phyloP scores from a whole-genome alignment of 2,329 filamentous ascomycete species.

The Diplodia mutila region DNA sequence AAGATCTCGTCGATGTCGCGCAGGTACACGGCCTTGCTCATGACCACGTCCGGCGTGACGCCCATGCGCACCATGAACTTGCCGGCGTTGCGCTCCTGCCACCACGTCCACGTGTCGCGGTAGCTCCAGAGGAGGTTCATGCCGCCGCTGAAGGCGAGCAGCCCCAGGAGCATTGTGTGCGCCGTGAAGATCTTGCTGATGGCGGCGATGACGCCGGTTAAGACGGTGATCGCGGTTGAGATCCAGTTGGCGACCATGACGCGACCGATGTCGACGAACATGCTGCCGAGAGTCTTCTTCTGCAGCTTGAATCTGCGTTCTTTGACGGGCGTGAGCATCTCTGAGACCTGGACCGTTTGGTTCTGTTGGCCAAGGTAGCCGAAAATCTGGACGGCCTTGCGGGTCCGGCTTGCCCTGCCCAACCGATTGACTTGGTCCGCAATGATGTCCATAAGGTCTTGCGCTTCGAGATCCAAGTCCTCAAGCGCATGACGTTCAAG shows the following conservation, averaged over 20 bases:
- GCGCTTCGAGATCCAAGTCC: conserved; percentile 72
- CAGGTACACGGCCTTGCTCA: conserved; percentile 86
- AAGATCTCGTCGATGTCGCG: conserved; percentile 74
- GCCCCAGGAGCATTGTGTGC: conserved; percentile 71
- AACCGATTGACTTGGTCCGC: conserved; percentile 77
- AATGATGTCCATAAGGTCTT: conserved; percentile 74
- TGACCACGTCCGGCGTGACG: conserved; percentile 74
- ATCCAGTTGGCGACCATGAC: conserved; percentile 50
- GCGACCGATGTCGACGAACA: conserved; percentile 17
- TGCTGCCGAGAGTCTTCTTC: conserved; percentile 58
- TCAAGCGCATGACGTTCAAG: conserved; percentile 70
- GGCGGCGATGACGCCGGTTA: conserved; percentile 67
- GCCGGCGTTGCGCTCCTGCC: conserved; percentile 77
- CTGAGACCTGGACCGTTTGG: conserved; percentile 57
- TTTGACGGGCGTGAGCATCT: conserved; percentile 42
- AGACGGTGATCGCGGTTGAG: conserved; percentile 77
- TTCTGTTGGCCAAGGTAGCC: conserved; percentile 73
- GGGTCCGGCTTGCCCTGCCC: conserved; percentile 73
- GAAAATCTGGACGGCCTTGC: conserved; percentile 78
- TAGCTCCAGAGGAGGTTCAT: conserved; percentile 77
- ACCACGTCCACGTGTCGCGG: conserved; percentile 76
- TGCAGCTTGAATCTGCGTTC: conserved; percentile 49
- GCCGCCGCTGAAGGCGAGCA: conserved; percentile 70
- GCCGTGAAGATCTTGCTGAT: conserved; percentile 71
- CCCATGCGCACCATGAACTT: conserved; percentile 83